These are phyloP conservation scores for Echeveria elegans DNA, from an alignment of 164 flowering plant species.

Conservation along the genomic window DNA sequence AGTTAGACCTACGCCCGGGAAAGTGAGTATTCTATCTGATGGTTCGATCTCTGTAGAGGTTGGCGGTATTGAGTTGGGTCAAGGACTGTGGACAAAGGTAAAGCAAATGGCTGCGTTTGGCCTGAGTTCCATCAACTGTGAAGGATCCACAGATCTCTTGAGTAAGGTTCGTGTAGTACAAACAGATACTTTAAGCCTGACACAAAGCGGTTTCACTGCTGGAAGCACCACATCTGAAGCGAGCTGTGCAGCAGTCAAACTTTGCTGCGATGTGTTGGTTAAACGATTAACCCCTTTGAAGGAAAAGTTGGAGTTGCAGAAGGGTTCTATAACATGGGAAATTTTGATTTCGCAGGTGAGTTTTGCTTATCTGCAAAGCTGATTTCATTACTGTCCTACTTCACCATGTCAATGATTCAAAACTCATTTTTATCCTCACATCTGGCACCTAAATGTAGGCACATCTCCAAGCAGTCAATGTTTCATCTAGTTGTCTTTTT, in stretches of 20 bases:
- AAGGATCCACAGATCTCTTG: constrained; percentile 40
- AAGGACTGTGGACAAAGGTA: constrained; percentile 95
- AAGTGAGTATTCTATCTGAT: constrained; percentile 73
- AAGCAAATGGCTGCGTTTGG: constrained; percentile 81
- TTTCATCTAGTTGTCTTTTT: constrained; percentile 41
- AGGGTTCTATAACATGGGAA: constrained; percentile 57
- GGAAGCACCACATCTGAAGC: constrained; percentile 93
- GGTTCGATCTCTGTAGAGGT: constrained; percentile 88
- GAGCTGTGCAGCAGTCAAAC: constrained; percentile 77
- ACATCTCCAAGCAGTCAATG: constrained; percentile 25
- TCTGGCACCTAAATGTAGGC: constrained; percentile 32
- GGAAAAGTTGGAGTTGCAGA: constrained; percentile 40
- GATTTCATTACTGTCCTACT: background rate
- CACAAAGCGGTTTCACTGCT: constrained; percentile 80
- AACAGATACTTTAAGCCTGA: constrained; percentile 71
- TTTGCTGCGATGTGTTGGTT: constrained; percentile 62
- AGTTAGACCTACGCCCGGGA: constrained; percentile 62
- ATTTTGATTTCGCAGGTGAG: constrained; percentile 53
- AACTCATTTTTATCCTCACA: background rate
- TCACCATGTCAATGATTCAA: background rate
- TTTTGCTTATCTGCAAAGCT: background rate
- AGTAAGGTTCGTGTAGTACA: constrained; percentile 69
- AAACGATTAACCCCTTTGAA: constrained; percentile 56
- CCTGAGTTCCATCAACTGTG: constrained; percentile 42
- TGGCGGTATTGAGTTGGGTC: constrained; percentile 89